Evolutionary conservation across 371 early-diverging fungal genomes (phyloP).

Genomic region (Mortierella sp.): DNA sequence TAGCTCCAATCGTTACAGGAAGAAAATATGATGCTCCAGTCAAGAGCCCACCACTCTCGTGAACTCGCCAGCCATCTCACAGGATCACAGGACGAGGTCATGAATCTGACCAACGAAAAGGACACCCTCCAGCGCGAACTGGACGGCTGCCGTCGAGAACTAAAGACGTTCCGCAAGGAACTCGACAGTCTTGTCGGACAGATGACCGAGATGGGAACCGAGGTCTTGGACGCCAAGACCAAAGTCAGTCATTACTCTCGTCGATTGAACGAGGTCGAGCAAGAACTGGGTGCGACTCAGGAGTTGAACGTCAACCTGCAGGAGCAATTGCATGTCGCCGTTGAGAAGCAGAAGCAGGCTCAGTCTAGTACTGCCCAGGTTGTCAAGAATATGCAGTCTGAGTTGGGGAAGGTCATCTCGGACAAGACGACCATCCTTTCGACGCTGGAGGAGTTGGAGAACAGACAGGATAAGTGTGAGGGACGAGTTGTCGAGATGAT

Average conservation of each 20-base stretch:
- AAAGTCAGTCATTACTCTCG: slow-evolving; percentile 73
- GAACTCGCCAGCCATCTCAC: slow-evolving; percentile 51
- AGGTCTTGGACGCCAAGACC: slow-evolving; percentile 71
- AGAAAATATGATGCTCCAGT: slow-evolving; percentile 67
- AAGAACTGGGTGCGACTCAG: slow-evolving; percentile 71
- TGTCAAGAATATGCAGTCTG: slow-evolving; percentile 71
- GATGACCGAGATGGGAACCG: slow-evolving; percentile 74
- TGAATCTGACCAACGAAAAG: slow-evolving; percentile 58
- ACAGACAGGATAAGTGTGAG: slow-evolving; percentile 72
- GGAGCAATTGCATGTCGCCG: slow-evolving; percentile 64
- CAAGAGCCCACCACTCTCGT: slow-evolving; percentile 60
- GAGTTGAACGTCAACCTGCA: slow-evolving; percentile 74
- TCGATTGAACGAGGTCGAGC: slow-evolving; percentile 73
- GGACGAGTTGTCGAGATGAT: slow-evolving; percentile 73
- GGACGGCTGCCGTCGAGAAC: slow-evolving; percentile 69
- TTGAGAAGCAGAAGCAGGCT: slow-evolving; percentile 72
- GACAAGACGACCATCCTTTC: slow-evolving; percentile 73
- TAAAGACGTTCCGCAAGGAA: slow-evolving; percentile 72
- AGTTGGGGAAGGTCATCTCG: slow-evolving; percentile 68
- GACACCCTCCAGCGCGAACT: slow-evolving; percentile 71
- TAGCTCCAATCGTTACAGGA: slow-evolving; percentile 69
- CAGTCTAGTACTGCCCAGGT: slow-evolving; percentile 71
- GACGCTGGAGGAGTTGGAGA: slow-evolving; percentile 71
- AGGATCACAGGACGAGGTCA: slow-evolving; percentile 54
- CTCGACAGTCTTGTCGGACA: slow-evolving; percentile 75